Conservation (phyloP, 148 eudicot genomes). For the Chenopodium album region DNA sequence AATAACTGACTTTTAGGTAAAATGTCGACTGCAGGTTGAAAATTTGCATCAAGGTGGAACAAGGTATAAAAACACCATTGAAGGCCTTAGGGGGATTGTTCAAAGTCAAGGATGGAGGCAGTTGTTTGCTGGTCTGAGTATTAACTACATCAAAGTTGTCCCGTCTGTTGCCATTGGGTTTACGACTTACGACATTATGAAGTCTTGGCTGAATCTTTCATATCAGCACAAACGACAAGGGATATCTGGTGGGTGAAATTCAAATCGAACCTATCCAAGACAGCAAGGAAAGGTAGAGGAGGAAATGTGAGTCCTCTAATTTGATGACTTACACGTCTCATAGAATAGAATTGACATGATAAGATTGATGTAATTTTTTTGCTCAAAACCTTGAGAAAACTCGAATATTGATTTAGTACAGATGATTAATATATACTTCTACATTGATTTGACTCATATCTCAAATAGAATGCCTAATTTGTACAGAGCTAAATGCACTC, state of each 20-base stretch:
- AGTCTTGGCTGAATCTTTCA: slow-evolving; percentile 59
- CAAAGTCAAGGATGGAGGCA: slow-evolving; percentile 76
- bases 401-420: slow-evolving; percentile 15
- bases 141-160: slow-evolving; percentile 76
- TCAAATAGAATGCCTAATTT: slow-evolving; percentile 25
- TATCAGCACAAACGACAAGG: slow-evolving; percentile 44
- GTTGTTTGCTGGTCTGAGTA: slow-evolving; percentile 79
- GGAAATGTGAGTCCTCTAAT: slow-evolving; percentile 15
- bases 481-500: slow-evolving; percentile 28
- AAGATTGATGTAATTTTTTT: slow-evolving; percentile 16
- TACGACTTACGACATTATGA: slow-evolving; percentile 78
- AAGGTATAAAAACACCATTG: slow-evolving; percentile 53
- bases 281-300: slow-evolving; percentile 5
- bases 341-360: not conserved
- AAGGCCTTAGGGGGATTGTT: slow-evolving; percentile 49
- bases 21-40: slow-evolving; percentile 52
- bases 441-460: slow-evolving; percentile 25
- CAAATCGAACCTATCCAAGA: not conserved
- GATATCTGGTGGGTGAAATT: slow-evolving; percentile 31
- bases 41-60: slow-evolving; percentile 42
- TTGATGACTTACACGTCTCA: slow-evolving; percentile 7
- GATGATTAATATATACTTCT: slow-evolving; percentile 16
- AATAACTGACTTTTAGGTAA: slow-evolving; percentile 9
- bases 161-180: slow-evolving; percentile 88
- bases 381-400: slow-evolving; percentile 10